These are phyloP conservation scores for Pleurotus cornucopiae DNA, from an alignment of 768 basidiomycete species.

Conservation along the genomic window DNA sequence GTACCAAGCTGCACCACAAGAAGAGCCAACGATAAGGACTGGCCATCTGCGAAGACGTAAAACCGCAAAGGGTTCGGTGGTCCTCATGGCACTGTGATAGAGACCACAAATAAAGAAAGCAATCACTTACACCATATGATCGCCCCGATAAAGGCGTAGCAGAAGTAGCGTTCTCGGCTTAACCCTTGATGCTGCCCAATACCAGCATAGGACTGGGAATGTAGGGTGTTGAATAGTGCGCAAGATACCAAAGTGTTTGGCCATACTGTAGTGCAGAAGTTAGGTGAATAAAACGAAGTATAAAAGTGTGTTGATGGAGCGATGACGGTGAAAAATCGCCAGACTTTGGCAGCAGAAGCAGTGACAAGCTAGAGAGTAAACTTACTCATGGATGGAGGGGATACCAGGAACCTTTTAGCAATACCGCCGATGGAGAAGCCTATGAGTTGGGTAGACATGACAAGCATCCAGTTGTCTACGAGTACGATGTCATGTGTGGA, in stretches of 20 bases:
- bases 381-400: constrained; percentile 62
- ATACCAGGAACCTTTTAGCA: constrained; percentile 59
- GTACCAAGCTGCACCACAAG: no score
- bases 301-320: background rate
- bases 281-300: constrained; percentile 2
- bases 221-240: constrained; percentile 72
- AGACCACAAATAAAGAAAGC: background rate
- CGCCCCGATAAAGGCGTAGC: constrained; percentile 44
- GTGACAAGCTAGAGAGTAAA: background rate
- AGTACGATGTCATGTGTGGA: background rate
- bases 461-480: constrained; percentile 55
- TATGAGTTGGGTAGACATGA: constrained; percentile 70
- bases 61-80: background rate
- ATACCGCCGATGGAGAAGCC: constrained; percentile 56
- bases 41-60: no score
- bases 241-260: constrained; percentile 67
- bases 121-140: constrained; percentile 39
- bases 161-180: constrained; percentile 56
- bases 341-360: background rate
- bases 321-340: no score
- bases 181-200: constrained; percentile 50
- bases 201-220: constrained; percentile 55
- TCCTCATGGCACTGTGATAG: background rate
- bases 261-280: constrained; percentile 48
- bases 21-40: no score